A percentile compares a stretch with the other conserved stretches of the same genome.
These are phyloP conservation scores for Apostasia shenzhenica DNA, from an alignment of 106 monocot species.

Conservation along the genomic window DNA sequence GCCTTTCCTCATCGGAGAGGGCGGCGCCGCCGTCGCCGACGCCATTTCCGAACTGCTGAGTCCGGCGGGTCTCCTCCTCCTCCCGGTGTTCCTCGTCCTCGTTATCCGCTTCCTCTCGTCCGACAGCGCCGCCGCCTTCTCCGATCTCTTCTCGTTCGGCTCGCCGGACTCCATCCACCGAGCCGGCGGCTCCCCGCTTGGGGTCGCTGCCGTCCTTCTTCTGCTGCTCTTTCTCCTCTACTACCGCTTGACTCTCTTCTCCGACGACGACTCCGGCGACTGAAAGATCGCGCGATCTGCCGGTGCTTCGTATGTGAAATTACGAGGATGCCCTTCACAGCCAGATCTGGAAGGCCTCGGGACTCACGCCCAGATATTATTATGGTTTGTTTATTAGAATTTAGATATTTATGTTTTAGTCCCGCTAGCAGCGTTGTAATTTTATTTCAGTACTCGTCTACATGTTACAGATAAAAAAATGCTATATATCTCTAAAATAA, in stretches of 20 bases:
- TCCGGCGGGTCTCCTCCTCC: conserved; percentile 67
- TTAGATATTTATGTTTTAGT: too few relatives aligned
- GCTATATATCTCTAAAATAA: too few relatives aligned
- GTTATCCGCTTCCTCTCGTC: conserved; percentile 79
- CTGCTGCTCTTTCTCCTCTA: conserved; percentile 65
- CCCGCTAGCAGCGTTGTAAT: too few relatives aligned
- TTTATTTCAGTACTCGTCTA: too few relatives aligned
- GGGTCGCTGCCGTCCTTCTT: conserved; percentile 56
- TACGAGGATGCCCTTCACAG: too few relatives aligned
- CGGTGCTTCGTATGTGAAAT: too few relatives aligned
- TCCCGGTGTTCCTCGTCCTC: conserved; percentile 57
- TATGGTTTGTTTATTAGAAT: too few relatives aligned
- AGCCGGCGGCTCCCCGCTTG: conserved; percentile 75
- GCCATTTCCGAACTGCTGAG: conserved; percentile 51
- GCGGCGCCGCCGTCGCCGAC: conserved; percentile 34
- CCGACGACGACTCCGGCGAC: conserved; percentile 38
- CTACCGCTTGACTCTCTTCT: conserved; percentile 52
- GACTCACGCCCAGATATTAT: too few relatives aligned
- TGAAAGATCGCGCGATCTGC: neutral
- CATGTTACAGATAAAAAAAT: too few relatives aligned
- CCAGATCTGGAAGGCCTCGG: too few relatives aligned
- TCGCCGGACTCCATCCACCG: conserved; percentile 75
- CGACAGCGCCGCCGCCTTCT: conserved; percentile 44
- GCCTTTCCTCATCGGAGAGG: conserved; percentile 53
- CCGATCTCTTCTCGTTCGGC: conserved; percentile 45